Percentiles rank a stretch among this genome's conserved stretches.
Evolutionary conservation across 495 filamentous ascomycete genomes (phyloP).

Genomic region (Thozetella sp.): DNA sequence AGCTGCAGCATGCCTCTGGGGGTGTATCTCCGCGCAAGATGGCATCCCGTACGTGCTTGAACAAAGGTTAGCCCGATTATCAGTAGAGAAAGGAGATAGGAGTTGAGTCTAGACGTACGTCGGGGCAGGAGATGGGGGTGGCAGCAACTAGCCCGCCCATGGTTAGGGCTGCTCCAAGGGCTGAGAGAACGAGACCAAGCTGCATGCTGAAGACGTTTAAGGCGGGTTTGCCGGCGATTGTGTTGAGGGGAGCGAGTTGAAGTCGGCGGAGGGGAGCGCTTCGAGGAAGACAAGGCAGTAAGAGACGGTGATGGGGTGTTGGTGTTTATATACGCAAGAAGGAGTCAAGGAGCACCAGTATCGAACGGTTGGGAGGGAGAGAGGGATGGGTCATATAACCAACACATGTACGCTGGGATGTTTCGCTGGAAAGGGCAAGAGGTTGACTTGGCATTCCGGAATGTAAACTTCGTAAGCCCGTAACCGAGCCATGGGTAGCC

Average conservation of each 20-base stretch:
- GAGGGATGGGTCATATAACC: too few relatives aligned
- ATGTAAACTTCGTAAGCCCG: too few relatives aligned
- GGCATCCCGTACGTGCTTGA: slow-evolving; percentile 43
- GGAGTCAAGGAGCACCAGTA: too few relatives aligned
- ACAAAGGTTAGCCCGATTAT: slow-evolving; percentile 12
- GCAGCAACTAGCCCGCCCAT: slow-evolving; percentile 17
- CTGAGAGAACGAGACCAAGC: slow-evolving; percentile 18
- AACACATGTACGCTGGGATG: too few relatives aligned
- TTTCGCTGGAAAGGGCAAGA: too few relatives aligned
- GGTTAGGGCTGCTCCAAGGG: slow-evolving; percentile 13
- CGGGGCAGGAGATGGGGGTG: slow-evolving; percentile 34
- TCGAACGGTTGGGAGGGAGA: too few relatives aligned
- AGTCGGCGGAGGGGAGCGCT: too few relatives aligned
- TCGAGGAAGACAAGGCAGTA: too few relatives aligned
- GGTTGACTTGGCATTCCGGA: too few relatives aligned
- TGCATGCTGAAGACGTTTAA: slow-evolving; percentile 16
- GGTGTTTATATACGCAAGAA: too few relatives aligned
- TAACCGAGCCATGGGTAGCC: too few relatives aligned
- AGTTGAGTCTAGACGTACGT: slow-evolving; percentile 25
- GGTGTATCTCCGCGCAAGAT: slow-evolving; percentile 44
- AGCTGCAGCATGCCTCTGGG: slow-evolving; percentile 49
- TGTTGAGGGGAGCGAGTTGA: background rate
- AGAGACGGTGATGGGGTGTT: too few relatives aligned
- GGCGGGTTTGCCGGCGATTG: background rate
- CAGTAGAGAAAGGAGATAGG: background rate